These are phyloP conservation scores for Aspergillus sp. DNA, from an alignment of 2,329 filamentous ascomycete species.

Conservation along the genomic window DNA sequence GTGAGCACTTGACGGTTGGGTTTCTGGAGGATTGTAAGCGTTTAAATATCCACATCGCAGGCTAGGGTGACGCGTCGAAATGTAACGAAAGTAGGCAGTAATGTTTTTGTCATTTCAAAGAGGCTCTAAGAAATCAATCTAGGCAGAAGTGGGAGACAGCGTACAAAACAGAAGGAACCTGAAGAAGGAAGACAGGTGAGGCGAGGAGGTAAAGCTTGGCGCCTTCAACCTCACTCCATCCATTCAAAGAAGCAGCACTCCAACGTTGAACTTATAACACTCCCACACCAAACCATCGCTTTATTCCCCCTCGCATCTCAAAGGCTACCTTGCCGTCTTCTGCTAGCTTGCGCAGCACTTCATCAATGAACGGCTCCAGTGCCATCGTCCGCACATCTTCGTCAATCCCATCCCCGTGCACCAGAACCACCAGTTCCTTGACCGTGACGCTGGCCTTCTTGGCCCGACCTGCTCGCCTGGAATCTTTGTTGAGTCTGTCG, in stretches of 20 bases:
- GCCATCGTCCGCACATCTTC: conserved; percentile 37
- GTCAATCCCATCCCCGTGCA: conserved; percentile 42
- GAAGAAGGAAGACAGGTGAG: neutral
- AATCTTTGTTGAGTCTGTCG: neutral
- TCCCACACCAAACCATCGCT: conserved; percentile 39
- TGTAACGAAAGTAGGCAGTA: neutral
- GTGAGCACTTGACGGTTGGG: neutral
- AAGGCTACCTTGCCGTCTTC: conserved; percentile 47
- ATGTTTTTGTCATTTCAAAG: neutral
- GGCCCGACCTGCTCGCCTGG: conserved; percentile 9
- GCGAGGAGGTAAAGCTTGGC: neutral
- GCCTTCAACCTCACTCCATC: conserved; percentile 1
- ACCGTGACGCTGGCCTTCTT: conserved; percentile 40
- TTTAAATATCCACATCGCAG: neutral
- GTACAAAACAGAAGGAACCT: neutral
- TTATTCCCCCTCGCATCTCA: conserved; percentile 34
- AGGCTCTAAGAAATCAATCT: neutral
- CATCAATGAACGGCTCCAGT: conserved; percentile 46
- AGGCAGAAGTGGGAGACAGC: neutral
- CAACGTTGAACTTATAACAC: neutral
- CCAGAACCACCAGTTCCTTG: conserved; percentile 42
- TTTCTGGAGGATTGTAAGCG: neutral
- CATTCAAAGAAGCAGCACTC: neutral
- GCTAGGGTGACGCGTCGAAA: neutral
- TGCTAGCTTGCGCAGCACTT: conserved; percentile 46